These are phyloP conservation scores for Capronia epimyces DNA, from an alignment of 2,329 filamentous ascomycete species.

Conservation along the genomic window DNA sequence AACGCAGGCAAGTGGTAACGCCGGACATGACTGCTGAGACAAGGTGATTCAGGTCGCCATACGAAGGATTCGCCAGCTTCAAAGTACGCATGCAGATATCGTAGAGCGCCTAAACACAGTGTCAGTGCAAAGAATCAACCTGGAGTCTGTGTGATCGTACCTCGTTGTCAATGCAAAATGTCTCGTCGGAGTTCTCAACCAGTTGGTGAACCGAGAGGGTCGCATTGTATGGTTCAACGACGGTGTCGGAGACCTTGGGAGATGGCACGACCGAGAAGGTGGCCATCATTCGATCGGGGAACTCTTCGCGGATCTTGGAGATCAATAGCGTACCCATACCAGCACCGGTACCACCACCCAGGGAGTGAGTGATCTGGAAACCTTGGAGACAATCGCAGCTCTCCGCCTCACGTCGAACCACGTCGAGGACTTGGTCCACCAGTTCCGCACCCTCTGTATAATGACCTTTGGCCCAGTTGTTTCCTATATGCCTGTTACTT, in stretches of 20 bases:
- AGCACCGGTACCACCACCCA: slow-evolving; percentile 99
- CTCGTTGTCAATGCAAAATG: slow-evolving; percentile 99
- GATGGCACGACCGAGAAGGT: slow-evolving; percentile 99
- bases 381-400: slow-evolving; percentile 99
- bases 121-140: slow-evolving; percentile 17
- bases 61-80: slow-evolving; percentile 97
- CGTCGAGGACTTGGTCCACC: slow-evolving; percentile 95
- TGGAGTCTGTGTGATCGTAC: slow-evolving; percentile 34
- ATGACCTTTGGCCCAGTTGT: slow-evolving; percentile 99
- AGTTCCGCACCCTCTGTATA: slow-evolving; percentile 99
- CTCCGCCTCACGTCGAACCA: slow-evolving; percentile 97
- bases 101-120: slow-evolving; percentile 67
- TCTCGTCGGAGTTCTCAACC: slow-evolving; percentile 99
- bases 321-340: slow-evolving; percentile 99
- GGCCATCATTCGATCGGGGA: slow-evolving; percentile 99
- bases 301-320: slow-evolving; percentile 99
- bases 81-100: slow-evolving; percentile 99
- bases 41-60: slow-evolving; percentile 98
- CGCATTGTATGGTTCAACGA: slow-evolving; percentile 99
- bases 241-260: slow-evolving; percentile 98
- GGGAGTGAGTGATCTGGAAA: slow-evolving; percentile 99
- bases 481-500: slow-evolving; percentile 41
- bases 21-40: slow-evolving; percentile 99
- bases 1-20: slow-evolving; percentile 96
- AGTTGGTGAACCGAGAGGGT: slow-evolving; percentile 98